Evolutionary conservation across 148 eudicot genomes (phyloP), one percentile per base, ranked within the genome.

Genomic region (Vaccinium macrocarpon): DNA sequence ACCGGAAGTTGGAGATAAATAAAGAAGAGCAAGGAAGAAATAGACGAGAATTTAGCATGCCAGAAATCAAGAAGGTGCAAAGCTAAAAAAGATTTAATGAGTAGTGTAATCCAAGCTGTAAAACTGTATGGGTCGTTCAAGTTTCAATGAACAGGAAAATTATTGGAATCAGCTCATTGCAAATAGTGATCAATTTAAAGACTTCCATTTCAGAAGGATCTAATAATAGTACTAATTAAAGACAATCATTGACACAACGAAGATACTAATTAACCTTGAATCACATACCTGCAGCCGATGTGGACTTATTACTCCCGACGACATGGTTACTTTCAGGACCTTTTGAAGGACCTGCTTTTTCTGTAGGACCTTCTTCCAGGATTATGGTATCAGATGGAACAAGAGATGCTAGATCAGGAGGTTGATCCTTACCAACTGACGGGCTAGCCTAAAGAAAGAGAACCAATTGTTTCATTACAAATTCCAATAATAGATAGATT

Each of bases 371-470:
- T 71, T 92, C 92, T 62, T 89, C 85, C 61, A 88, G 82, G 74
- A 84, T 84, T 49, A 81, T 64, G 42, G 92, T 90, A 88, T 89
- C 93, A 71, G 97, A 92, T 61, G 99, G 99, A 84, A 93, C 95
- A 85, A 94, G 88, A 72, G 86, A 50, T 64, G 98, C 99, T 88
- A 96, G 87, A 92, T 96, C 99, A 50, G 99, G 99, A 84, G 98
- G 99, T 81, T 94, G 97, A 88, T 96, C 99, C 88, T 96, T 96
- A 64, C 99, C 97, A 55, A 96, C 97, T 5, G 92, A 53, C 84
- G 97, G 99, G 89, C 84, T 94, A 64, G 95, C 99, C 99, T 93
- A 84, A 7, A 79, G 10, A 82, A 52, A 76, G 14, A 32, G 70
- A 38, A 84, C 15, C 27, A 1, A 52, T 46, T 55, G 52, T 52